Percentiles rank a stretch among this genome's conserved stretches.
Evolutionary conservation across 129 eudicot species (phyloP).

Genomic region (Tagetes patula): DNA sequence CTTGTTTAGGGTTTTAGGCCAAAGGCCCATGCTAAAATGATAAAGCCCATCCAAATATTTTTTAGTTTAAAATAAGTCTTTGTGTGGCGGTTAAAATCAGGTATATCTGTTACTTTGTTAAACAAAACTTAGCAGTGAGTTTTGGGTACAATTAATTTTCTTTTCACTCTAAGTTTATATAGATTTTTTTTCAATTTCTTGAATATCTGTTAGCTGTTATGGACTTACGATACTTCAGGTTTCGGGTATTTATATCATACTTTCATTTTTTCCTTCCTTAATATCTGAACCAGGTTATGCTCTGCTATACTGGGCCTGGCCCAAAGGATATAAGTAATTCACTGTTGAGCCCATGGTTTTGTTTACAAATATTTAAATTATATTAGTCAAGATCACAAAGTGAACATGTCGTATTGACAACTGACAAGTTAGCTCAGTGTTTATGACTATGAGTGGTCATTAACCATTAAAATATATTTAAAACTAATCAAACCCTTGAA

Average conservation of each 20-base stretch:
- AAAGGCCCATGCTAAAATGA: conserved; percentile 8
- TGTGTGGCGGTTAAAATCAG: no score
- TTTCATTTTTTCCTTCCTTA: no score
- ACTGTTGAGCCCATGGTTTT: not conserved
- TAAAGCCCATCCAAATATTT: not conserved
- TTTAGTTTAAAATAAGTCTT: no score
- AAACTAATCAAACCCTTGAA: not conserved
- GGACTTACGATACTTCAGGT: no score
- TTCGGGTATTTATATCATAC: no score
- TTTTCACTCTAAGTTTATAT: no score
- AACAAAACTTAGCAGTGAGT: no score
- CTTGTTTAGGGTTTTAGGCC: conserved; percentile 2
- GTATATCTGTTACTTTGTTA: no score
- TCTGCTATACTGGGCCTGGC: not conserved
- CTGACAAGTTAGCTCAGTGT: not conserved
- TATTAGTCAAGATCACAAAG: not conserved
- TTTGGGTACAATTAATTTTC: no score
- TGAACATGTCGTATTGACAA: not conserved
- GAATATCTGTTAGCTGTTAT: no score
- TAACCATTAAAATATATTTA: not conserved
- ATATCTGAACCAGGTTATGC: not conserved
- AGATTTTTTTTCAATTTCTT: no score
- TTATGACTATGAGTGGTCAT: not conserved
- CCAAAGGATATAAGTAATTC: not conserved
- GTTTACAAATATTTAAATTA: not conserved